Percentiles rank a stretch among this genome's conserved stretches.
phyloP scores from a whole-genome alignment of 768 basidiomycete species.

The Pisolithus marmoratus region DNA sequence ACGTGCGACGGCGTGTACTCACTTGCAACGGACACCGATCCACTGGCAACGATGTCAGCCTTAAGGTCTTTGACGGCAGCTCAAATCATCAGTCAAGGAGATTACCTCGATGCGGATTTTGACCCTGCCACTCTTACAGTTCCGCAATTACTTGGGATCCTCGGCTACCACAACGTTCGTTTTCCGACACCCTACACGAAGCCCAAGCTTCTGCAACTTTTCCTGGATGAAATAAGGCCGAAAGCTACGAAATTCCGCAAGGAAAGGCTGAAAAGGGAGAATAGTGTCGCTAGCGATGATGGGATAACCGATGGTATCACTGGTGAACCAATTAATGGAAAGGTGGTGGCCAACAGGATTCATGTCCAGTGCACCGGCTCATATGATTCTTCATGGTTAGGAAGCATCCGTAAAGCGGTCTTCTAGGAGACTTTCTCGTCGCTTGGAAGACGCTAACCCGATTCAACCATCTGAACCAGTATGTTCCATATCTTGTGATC shows the following conservation, averaged over 20 bases:
- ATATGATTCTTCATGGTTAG: conserved; percentile 1
- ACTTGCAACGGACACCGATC: too few species aligned
- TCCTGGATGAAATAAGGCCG: conserved; percentile 69
- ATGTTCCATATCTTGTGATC: conserved; percentile 18
- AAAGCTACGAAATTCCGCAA: conserved; percentile 52
- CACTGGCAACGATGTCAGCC: conserved; percentile 48
- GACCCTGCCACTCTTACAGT: conserved; percentile 70
- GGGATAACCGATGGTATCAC: conserved; percentile 82
- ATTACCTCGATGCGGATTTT: conserved; percentile 77
- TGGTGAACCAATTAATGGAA: conserved; percentile 56
- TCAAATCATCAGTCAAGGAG: conserved; percentile 66
- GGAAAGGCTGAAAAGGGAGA: conserved; percentile 59
- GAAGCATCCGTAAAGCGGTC: conserved; percentile 42
- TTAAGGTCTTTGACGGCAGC: conserved; percentile 58
- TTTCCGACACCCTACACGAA: conserved; percentile 76
- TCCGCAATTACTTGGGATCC: conserved; percentile 72
- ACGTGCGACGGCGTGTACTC: conserved; percentile 3
- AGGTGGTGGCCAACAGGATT: conserved; percentile 30
- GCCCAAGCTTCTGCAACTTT: conserved; percentile 68
- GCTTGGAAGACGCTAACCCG: conserved; percentile 40
- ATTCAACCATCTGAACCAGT: conserved; percentile 52
- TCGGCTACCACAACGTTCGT: conserved; percentile 69
- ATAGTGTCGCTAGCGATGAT: conserved; percentile 72
- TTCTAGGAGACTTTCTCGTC: conserved; percentile 60
- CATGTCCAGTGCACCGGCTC: neutral